Percentiles rank a stretch among this genome's conserved stretches.
Conservation (phyloP, 495 filamentous ascomycete genomes). For the Cudoniella acicularis region DNA sequence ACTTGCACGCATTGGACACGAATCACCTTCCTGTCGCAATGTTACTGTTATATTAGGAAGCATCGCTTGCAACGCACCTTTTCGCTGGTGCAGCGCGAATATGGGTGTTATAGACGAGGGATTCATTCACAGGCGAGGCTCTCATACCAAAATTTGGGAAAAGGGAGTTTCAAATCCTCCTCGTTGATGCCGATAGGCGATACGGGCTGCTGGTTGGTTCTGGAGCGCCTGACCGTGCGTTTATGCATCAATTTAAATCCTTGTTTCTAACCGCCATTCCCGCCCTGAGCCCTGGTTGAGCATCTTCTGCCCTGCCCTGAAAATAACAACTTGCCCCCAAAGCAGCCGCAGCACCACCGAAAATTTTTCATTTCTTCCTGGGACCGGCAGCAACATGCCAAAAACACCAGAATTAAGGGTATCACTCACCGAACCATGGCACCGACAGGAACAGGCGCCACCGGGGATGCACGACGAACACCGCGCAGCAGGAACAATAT, state of each 20-base stretch:
- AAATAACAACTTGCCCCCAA: neutral
- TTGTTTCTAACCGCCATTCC: too few relatives aligned
- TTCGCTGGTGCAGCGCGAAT: neutral
- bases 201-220: too few relatives aligned
- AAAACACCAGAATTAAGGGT: neutral
- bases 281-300: neutral
- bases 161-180: neutral
- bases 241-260: too few relatives aligned
- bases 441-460: neutral
- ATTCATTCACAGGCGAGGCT: neutral
- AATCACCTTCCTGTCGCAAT: neutral
- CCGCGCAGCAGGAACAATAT: neutral
- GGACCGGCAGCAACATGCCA: neutral
- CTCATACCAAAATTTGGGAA: neutral
- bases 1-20: neutral
- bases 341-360: neutral
- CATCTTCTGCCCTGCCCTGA: neutral
- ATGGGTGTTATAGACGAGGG: neutral
- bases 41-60: neutral
- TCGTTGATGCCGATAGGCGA: neutral
- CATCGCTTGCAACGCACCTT: neutral
- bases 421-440: neutral
- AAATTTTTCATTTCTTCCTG: neutral
- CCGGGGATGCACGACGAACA: neutral
- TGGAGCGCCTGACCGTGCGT: too few relatives aligned